A percentile compares a stretch with the other conserved stretches of the same genome.
These are phyloP conservation scores for Globisporangium polare DNA, from an alignment of 352 stramenopile species.

Conservation along the genomic window DNA sequence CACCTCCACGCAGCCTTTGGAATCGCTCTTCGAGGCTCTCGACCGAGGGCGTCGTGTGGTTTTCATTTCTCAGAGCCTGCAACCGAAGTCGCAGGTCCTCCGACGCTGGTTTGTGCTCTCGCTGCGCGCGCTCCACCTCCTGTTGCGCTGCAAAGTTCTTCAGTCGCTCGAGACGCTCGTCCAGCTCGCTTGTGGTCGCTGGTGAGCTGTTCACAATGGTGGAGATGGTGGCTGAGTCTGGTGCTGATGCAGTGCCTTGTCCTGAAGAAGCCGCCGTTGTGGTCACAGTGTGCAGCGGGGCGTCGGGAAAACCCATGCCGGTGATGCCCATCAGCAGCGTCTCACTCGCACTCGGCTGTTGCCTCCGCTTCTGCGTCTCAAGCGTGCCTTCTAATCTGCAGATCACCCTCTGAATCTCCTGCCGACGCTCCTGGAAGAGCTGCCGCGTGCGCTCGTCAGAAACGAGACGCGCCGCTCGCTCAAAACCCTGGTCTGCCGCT, in stretches of 20 bases:
- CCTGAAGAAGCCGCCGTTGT: neutral
- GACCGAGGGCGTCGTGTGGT: constrained; percentile 14
- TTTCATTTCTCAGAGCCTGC: constrained; percentile 46
- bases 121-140: constrained; percentile 1
- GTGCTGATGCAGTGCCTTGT: neutral
- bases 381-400: neutral
- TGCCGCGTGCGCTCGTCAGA: constrained; percentile 33
- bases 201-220: neutral
- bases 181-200: constrained; percentile 6
- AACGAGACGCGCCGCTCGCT: constrained; percentile 27
- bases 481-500: constrained; percentile 30
- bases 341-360: neutral
- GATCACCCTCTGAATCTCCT: constrained; percentile 35
- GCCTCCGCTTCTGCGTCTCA: neutral
- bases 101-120: constrained; percentile 9
- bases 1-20: constrained; percentile 24
- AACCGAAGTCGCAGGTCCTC: constrained; percentile 36
- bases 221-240: neutral
- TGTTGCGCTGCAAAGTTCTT: constrained; percentile 30
- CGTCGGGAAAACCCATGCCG: neutral
- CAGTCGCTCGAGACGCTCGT: constrained; percentile 38
- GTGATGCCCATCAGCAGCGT: constrained; percentile 11
- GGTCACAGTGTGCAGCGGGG: neutral
- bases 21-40: constrained; percentile 38
- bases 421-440: constrained; percentile 25